These are phyloP conservation scores for Phytopythium sindhum DNA, from an alignment of 352 stramenopile species.

Conservation along the genomic window DNA sequence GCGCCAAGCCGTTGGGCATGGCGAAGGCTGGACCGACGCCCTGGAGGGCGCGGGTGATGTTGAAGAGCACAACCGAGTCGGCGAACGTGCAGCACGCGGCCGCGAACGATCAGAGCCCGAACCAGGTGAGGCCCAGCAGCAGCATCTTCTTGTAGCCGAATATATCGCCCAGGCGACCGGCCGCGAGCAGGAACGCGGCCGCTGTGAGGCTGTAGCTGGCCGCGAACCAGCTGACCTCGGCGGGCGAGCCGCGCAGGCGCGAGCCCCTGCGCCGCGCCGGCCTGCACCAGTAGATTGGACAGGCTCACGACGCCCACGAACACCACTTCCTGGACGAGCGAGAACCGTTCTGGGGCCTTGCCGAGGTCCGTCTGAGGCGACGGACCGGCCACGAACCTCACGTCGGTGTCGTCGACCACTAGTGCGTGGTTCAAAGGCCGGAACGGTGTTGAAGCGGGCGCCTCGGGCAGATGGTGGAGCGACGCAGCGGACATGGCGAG, in stretches of 20 bases:
- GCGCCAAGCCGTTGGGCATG: conserved; percentile 1
- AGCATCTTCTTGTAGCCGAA: conserved; percentile 5
- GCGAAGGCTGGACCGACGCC: conserved; percentile 1
- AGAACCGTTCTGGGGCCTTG: neutral
- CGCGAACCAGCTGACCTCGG: conserved; percentile 7
- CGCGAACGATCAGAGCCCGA: conserved; percentile 6
- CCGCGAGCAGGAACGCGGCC: conserved; percentile 1
- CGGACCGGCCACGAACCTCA: conserved; percentile 1
- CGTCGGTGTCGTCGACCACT: neutral
- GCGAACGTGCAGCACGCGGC: neutral
- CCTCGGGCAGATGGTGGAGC: too few species aligned
- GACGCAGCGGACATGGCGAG: too few species aligned
- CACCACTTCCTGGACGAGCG: neutral
- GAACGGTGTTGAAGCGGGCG: conserved; percentile 1
- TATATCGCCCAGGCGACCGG: conserved; percentile 1
- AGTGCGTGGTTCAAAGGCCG: neutral
- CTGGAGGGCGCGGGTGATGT: conserved; percentile 3
- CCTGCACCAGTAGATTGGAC: conserved; percentile 1
- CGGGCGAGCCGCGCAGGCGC: neutral
- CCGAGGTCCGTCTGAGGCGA: neutral
- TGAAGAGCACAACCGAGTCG: conserved; percentile 8
- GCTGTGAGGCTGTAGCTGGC: conserved; percentile 8
- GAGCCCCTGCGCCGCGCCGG: conserved; percentile 1
- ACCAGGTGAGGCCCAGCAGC: conserved; percentile 1
- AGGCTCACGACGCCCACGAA: conserved; percentile 5